Conservation (phyloP, 768 basidiomycete genomes). For the Podaxis pistillaris region DNA sequence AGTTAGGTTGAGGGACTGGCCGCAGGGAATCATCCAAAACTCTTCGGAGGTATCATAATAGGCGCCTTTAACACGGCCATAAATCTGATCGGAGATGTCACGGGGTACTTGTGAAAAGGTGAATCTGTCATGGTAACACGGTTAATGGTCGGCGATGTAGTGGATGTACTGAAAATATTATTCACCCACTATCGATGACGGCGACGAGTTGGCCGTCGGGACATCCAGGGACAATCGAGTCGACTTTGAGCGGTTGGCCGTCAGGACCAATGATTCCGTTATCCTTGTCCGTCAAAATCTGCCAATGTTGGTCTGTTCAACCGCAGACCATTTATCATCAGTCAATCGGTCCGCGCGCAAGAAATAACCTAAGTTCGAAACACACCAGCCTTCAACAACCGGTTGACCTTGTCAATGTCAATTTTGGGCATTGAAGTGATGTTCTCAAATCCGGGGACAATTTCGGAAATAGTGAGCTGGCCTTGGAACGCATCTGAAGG, state of each 20-base stretch:
- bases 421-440: constrained; percentile 64
- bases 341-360: background rate
- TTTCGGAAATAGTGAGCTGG: constrained; percentile 67
- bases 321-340: constrained; percentile 11
- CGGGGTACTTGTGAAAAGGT: constrained; percentile 19
- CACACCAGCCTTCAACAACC: constrained; percentile 47
- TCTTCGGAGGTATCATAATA: constrained; percentile 42
- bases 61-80: constrained; percentile 54
- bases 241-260: constrained; percentile 54
- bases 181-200: constrained; percentile 70
- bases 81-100: constrained; percentile 57
- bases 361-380: background rate
- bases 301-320: constrained; percentile 73
- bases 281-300: constrained; percentile 62
- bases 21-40: constrained; percentile 75
- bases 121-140: background rate
- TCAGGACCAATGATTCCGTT: constrained; percentile 78
- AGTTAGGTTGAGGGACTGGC: constrained; percentile 66
- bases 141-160: background rate
- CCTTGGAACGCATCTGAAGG: constrained; percentile 52
- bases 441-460: constrained; percentile 59
- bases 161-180: background rate
- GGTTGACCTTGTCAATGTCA: constrained; percentile 62
- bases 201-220: constrained; percentile 65
- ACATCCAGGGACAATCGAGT: constrained; percentile 69